These are phyloP conservation scores for Magnusiomyces paraingens DNA, from an alignment of 1,139 yeast species.

Conservation along the genomic window DNA sequence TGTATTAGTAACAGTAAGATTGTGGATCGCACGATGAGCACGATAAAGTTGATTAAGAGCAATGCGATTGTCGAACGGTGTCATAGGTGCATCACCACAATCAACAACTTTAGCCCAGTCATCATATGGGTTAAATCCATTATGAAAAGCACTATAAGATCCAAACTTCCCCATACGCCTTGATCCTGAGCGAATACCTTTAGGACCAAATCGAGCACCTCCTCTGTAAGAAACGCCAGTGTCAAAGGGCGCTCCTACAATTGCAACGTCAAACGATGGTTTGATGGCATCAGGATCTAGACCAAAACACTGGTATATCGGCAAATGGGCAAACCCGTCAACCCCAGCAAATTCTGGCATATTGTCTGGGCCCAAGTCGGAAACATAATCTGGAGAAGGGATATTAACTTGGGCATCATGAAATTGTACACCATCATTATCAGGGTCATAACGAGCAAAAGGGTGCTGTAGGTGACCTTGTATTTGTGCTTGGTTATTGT, in stretches of 20 bases:
- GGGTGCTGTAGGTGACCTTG: background rate
- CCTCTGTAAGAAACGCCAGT: slow-evolving; percentile 68
- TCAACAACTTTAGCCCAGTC: slow-evolving; percentile 53
- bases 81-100: slow-evolving; percentile 75
- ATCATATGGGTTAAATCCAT: slow-evolving; percentile 54
- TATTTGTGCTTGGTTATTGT: too few species aligned
- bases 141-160: slow-evolving; percentile 46
- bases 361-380: slow-evolving; percentile 11
- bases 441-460: slow-evolving; percentile 1
- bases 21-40: slow-evolving; percentile 57
- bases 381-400: slow-evolving; percentile 15
- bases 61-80: slow-evolving; percentile 70
- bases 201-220: slow-evolving; percentile 77
- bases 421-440: background rate
- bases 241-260: slow-evolving; percentile 74
- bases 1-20: slow-evolving; percentile 53
- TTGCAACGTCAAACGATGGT: slow-evolving; percentile 51
- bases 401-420: slow-evolving; percentile 5
- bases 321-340: slow-evolving; percentile 68
- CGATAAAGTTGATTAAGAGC: slow-evolving; percentile 66
- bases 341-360: slow-evolving; percentile 38
- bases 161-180: slow-evolving; percentile 40
- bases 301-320: slow-evolving; percentile 50
- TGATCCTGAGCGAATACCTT: slow-evolving; percentile 65
- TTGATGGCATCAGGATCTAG: slow-evolving; percentile 34